Conservation (phyloP, 1,139 yeast species). For the Blastobotrys elegans region DNA sequence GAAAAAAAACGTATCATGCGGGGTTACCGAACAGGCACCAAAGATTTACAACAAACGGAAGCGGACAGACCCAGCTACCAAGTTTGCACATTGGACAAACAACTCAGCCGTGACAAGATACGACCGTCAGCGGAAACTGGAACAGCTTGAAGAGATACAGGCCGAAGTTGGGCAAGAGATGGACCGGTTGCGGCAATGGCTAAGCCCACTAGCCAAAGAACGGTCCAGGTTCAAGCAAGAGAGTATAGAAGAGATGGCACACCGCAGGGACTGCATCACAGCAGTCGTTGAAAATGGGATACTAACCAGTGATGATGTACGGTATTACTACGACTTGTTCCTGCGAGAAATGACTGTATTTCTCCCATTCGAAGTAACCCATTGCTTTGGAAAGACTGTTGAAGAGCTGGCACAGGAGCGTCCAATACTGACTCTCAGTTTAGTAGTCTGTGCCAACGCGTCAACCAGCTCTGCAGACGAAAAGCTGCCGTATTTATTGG, state of each 20-base stretch:
- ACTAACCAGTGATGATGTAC: background rate
- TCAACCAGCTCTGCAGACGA: background rate
- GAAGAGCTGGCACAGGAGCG: conserved; percentile 3
- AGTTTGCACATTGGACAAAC: conserved; percentile 4
- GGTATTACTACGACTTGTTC: background rate
- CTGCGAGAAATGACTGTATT: conserved; percentile 1
- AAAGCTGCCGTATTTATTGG: conserved; percentile 2
- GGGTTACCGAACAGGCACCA: conserved; percentile 8
- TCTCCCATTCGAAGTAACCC: conserved; percentile 5
- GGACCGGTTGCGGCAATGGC: background rate
- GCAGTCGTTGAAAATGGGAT: conserved; percentile 9
- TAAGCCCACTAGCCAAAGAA: conserved; percentile 1
- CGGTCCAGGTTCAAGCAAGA: background rate
- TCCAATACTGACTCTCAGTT: conserved; percentile 7
- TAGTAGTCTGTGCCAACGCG: conserved; percentile 8
- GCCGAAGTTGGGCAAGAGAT: conserved; percentile 8
- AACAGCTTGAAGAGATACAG: conserved; percentile 6
- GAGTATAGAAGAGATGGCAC: background rate
- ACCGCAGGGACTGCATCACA: background rate
- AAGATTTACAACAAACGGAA: conserved; percentile 8
- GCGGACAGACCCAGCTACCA: too few relatives aligned
- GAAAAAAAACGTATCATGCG: conserved; percentile 31
- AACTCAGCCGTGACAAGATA: conserved; percentile 1
- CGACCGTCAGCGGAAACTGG: conserved; percentile 8
- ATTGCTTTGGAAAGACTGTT: background rate